Percentiles rank a stretch among this genome's conserved stretches.
Evolutionary conservation across 192 early-diverging fungal genomes (phyloP).

Genomic region (Linnemannia zychae): DNA sequence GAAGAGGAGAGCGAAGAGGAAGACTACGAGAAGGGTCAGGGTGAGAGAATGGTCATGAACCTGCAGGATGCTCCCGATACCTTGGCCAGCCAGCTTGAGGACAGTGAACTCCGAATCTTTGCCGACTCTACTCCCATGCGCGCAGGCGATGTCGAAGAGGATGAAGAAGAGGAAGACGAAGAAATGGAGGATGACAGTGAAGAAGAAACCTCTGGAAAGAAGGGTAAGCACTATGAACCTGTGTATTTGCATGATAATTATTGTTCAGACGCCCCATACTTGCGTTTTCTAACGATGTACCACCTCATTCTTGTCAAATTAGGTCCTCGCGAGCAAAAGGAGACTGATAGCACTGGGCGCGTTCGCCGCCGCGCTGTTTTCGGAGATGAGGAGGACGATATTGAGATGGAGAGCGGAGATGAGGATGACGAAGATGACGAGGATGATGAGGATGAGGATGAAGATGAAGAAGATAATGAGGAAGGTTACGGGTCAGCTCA

Average conservation of each 20-base stretch:
- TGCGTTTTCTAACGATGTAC: background rate
- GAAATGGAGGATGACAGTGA: constrained; percentile 57
- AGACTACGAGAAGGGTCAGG: constrained; percentile 71
- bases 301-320: background rate
- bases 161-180: constrained; percentile 61
- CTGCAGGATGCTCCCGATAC: constrained; percentile 89
- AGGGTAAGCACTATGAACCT: constrained; percentile 20
- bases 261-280: background rate
- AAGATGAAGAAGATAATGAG: constrained; percentile 59
- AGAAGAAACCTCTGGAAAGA: constrained; percentile 60
- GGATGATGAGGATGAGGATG: constrained; percentile 55
- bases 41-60: constrained; percentile 94
- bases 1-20: constrained; percentile 60
- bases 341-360: constrained; percentile 54
- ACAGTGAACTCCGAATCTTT: constrained; percentile 79
- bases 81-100: constrained; percentile 76
- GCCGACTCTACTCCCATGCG: constrained; percentile 70
- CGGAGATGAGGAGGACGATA: constrained; percentile 70
- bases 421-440: constrained; percentile 63
- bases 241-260: background rate
- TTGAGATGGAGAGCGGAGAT: constrained; percentile 59
- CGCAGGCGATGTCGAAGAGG: constrained; percentile 55
- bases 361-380: constrained; percentile 74
- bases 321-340: constrained; percentile 52
- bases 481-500: constrained; percentile 54